A percentile compares a stretch with the other conserved stretches of the same genome.
Evolutionary conservation across 73 alveolate species (phyloP).

Genomic region (Durusdinium trenchii): DNA sequence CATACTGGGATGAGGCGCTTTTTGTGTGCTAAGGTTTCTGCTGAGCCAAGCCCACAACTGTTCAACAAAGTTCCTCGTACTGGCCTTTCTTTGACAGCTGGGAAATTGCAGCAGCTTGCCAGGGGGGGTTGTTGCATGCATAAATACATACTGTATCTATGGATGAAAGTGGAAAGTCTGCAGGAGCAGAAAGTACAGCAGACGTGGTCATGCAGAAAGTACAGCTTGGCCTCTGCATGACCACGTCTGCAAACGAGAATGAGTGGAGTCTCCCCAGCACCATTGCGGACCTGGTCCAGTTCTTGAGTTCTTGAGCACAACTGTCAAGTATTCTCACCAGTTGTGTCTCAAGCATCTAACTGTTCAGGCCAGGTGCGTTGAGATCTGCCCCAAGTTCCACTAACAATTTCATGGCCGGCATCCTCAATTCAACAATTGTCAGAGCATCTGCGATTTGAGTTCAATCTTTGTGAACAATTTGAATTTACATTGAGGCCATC

Average conservation of each 20-base stretch:
- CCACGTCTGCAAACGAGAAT: slow-evolving; percentile 83
- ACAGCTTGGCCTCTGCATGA: slow-evolving; percentile 57
- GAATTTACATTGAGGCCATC: not conserved
- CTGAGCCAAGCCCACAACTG: no score
- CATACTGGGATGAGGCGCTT: no score
- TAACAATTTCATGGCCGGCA: slow-evolving; percentile 47
- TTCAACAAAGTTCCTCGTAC: no score
- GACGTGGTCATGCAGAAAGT: not conserved
- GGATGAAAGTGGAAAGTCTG: not conserved
- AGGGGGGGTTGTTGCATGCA: no score
- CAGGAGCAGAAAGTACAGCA: not conserved
- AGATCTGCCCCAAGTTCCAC: slow-evolving; percentile 89
- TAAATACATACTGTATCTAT: no score
- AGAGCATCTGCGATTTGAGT: not conserved
- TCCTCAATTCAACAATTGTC: no score
- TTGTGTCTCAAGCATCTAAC: not conserved
- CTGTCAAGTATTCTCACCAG: not conserved
- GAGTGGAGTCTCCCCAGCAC: slow-evolving; percentile 82
- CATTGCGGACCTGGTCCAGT: slow-evolving; percentile 53
- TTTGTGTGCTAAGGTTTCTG: no score
- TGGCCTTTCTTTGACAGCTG: no score
- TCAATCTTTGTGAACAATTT: not conserved
- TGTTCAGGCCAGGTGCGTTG: not conserved
- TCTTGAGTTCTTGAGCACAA: not conserved
- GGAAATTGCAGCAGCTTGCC: no score